phyloP scores from a whole-genome alignment of 106 monocot species.

The Dendrobium officinale region DNA sequence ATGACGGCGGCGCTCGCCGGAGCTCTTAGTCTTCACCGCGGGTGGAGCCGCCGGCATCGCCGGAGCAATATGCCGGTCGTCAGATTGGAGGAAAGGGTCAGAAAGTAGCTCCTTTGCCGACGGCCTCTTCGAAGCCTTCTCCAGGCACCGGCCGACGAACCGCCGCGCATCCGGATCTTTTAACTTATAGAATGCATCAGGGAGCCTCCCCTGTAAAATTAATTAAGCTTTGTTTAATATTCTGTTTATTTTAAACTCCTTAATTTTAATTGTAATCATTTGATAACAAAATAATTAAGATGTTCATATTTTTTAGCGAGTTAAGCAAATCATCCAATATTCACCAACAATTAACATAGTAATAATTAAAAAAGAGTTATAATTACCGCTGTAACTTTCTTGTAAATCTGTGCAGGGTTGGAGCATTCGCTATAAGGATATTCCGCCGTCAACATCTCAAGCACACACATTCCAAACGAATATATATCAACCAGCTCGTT shows the following conservation, averaged over 20 bases:
- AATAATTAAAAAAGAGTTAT: neutral
- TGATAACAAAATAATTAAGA: no score
- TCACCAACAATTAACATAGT: no score
- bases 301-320: no score
- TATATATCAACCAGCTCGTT: conserved; percentile 90
- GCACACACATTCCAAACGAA: conserved; percentile 94
- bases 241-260: no score
- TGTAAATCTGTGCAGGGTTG: conserved; percentile 99
- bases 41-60: neutral
- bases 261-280: no score
- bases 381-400: conserved; percentile 78
- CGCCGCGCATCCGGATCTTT: conserved; percentile 54
- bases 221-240: neutral
- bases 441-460: conserved; percentile 91
- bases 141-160: conserved; percentile 73
- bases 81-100: conserved; percentile 59
- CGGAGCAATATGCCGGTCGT: conserved; percentile 3
- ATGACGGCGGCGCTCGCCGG: neutral
- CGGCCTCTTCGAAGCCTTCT: conserved; percentile 40
- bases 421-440: conserved; percentile 94
- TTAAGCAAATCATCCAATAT: no score
- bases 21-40: neutral
- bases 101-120: conserved; percentile 69
- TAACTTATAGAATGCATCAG: conserved; percentile 56
- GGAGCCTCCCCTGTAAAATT: conserved; percentile 64